Conservation (phyloP, 129 eudicot genomes). For the Arctium minus region DNA sequence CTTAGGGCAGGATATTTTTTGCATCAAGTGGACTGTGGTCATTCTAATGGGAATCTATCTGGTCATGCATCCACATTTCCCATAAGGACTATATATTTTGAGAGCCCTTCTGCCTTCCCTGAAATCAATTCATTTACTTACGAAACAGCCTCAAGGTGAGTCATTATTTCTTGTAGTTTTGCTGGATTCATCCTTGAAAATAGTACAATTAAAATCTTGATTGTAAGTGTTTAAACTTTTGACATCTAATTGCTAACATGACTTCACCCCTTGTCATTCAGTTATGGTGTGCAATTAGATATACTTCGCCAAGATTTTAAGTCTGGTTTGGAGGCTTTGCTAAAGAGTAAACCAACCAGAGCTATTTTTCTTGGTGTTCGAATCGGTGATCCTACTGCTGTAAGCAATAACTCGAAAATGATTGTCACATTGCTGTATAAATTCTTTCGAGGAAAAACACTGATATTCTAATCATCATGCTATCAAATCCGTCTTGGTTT, state of each 20-base stretch:
- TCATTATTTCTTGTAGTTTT: not conserved
- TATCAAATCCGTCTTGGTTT: not conserved
- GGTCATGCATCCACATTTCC: constrained; percentile 45
- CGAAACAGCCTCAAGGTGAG: constrained; percentile 58
- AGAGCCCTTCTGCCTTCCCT: constrained; percentile 64
- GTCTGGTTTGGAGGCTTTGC: constrained; percentile 75
- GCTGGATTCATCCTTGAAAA: not conserved
- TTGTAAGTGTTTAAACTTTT: not conserved
- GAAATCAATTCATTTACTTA: constrained; percentile 83
- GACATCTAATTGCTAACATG: constrained; percentile 1
- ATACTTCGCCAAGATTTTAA: constrained; percentile 75
- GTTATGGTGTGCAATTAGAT: constrained; percentile 71
- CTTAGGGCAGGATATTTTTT: constrained; percentile 72
- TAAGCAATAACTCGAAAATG: constrained; percentile 19
- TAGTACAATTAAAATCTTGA: not conserved
- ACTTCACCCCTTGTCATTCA: constrained; percentile 12
- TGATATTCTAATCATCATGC: not conserved
- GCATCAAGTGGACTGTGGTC: constrained; percentile 39
- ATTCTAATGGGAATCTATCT: constrained; percentile 27
- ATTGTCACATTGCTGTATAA: not conserved
- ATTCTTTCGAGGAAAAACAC: not conserved
- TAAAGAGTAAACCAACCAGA: constrained; percentile 56
- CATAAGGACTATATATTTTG: constrained; percentile 77
- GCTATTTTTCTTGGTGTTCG: constrained; percentile 91
- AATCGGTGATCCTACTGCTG: constrained; percentile 91